Percentiles rank a stretch among this genome's conserved stretches.
Conservation (phyloP, 805 yeast species). For the Candida railenensis region DNA sequence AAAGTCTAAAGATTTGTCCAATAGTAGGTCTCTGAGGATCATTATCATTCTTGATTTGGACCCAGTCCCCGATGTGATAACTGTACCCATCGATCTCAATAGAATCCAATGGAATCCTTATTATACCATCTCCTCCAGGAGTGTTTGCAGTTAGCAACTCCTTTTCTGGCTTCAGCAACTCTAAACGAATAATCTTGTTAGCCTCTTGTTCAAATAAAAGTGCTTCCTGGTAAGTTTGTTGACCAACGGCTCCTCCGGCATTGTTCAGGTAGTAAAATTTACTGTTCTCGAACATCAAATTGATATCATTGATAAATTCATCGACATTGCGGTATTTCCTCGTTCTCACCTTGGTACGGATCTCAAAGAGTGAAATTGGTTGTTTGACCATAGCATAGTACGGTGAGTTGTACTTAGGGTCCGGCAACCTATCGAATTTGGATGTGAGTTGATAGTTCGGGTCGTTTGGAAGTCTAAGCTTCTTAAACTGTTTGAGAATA, state of each 20-base stretch:
- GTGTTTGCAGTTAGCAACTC: constrained; percentile 53
- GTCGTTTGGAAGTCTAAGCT: constrained; percentile 54
- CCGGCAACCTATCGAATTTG: constrained; percentile 82
- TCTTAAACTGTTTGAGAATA: constrained; percentile 76
- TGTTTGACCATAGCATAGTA: constrained; percentile 54
- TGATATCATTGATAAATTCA: constrained; percentile 73
- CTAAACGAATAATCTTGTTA: constrained; percentile 57
- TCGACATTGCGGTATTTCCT: constrained; percentile 78
- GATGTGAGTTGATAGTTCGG: constrained; percentile 52
- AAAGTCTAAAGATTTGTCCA: constrained; percentile 89
- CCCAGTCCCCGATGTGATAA: constrained; percentile 94
- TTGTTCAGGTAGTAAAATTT: constrained; percentile 55
- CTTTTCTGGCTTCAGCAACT: constrained; percentile 77
- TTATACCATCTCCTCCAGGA: constrained; percentile 45
- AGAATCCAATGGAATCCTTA: constrained; percentile 79
- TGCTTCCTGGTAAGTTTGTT: constrained; percentile 45
- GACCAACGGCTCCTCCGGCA: constrained; percentile 54
- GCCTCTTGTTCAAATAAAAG: constrained; percentile 60
- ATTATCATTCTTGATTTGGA: constrained; percentile 80
- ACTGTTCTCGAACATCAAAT: constrained; percentile 70
- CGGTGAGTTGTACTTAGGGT: constrained; percentile 50
- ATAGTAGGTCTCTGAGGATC: constrained; percentile 88
- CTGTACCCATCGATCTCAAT: constrained; percentile 67
- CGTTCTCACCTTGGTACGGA: constrained; percentile 80
- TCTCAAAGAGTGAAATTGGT: constrained; percentile 70